These are phyloP conservation scores for Saturnispora sanitii DNA, from an alignment of 805 yeast species.

Conservation along the genomic window DNA sequence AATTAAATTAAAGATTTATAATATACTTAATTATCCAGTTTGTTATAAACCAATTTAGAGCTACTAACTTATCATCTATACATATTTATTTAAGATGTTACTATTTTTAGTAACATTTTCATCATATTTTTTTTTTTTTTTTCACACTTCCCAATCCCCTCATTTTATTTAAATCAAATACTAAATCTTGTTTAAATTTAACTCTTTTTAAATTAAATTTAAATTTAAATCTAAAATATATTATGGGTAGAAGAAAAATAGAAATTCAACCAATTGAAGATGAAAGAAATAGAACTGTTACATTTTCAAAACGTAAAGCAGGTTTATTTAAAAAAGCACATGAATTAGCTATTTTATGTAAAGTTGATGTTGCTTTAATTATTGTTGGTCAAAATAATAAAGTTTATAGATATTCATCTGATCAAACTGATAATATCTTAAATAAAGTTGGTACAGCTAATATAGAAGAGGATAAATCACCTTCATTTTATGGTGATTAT, in stretches of 20 bases:
- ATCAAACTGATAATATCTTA: constrained; percentile 45
- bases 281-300: constrained; percentile 76
- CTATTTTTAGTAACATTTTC: too few species aligned
- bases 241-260: constrained; percentile 97
- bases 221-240: too few species aligned
- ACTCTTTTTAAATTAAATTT: too few species aligned
- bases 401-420: constrained; percentile 75
- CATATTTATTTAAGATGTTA: too few species aligned
- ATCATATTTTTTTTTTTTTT: too few species aligned
- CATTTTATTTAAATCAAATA: too few species aligned
- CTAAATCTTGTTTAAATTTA: too few species aligned
- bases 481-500: constrained; percentile 58
- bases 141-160: too few species aligned
- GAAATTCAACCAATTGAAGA: constrained; percentile 85
- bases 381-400: constrained; percentile 77
- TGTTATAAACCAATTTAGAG: too few species aligned
- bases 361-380: constrained; percentile 85
- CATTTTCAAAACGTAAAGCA: constrained; percentile 89
- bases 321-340: constrained; percentile 86
- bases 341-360: constrained; percentile 81
- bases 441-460: constrained; percentile 25
- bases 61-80: too few species aligned
- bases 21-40: too few species aligned
- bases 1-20: too few species aligned
- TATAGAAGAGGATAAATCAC: constrained; percentile 52